Conservation (phyloP, 495 filamentous ascomycete genomes). For the Usnea hakonensis region DNA sequence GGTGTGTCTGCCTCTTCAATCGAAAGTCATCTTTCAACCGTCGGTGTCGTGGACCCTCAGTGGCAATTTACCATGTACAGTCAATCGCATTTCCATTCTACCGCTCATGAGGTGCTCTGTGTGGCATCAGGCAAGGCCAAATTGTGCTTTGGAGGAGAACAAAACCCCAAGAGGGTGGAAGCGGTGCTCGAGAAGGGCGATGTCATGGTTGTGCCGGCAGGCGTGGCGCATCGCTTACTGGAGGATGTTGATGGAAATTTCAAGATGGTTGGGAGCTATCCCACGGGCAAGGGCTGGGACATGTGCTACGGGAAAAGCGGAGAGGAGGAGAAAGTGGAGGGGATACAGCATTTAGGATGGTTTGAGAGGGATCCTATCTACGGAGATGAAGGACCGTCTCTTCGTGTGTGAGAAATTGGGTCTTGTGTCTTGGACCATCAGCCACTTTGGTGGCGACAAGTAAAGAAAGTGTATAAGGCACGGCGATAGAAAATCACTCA, state of each 20-base stretch:
- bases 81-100: constrained; percentile 58
- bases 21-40: constrained; percentile 42
- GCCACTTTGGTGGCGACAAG: not conserved
- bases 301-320: constrained; percentile 59
- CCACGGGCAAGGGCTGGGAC: constrained; percentile 50
- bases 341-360: constrained; percentile 45
- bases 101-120: constrained; percentile 58
- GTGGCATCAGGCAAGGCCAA: constrained; percentile 49
- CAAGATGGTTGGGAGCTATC: constrained; percentile 62
- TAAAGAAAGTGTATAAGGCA: not conserved
- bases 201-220: constrained; percentile 59
- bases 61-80: constrained; percentile 63
- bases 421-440: not conserved
- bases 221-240: constrained; percentile 55
- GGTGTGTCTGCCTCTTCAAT: constrained; percentile 39
- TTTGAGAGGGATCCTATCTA: constrained; percentile 55
- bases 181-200: constrained; percentile 49
- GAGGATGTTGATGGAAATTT: constrained; percentile 49
- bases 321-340: constrained; percentile 43
- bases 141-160: constrained; percentile 60
- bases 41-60: constrained; percentile 51
- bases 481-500: not conserved
- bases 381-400: constrained; percentile 45
- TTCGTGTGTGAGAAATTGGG: constrained; percentile 28
- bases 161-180: constrained; percentile 51